Percentiles rank a stretch among this genome's conserved stretches.
Evolutionary conservation across 164 flowering plant genomes (phyloP).

Genomic region (Vitis riparia): DNA sequence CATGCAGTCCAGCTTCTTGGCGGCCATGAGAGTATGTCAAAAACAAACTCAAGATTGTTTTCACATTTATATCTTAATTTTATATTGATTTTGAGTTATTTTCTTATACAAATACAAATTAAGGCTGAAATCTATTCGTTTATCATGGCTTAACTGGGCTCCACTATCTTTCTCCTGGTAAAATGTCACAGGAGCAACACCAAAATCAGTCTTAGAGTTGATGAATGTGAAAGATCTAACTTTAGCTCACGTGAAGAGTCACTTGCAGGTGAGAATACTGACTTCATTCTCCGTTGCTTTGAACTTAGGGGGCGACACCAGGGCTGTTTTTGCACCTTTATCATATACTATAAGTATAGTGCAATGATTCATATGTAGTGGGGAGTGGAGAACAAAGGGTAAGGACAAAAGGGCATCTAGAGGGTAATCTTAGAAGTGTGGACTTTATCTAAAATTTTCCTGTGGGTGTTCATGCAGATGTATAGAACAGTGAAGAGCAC

Average conservation of each 20-base stretch:
- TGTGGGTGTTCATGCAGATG: slow-evolving; percentile 55
- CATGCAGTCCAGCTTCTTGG: slow-evolving; percentile 97
- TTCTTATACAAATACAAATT: neutral
- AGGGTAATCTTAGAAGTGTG: slow-evolving; percentile 19
- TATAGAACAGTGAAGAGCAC: slow-evolving; percentile 81
- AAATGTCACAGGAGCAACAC: slow-evolving; percentile 73
- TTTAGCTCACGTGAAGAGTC: slow-evolving; percentile 93
- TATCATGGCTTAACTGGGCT: neutral
- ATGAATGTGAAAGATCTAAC: slow-evolving; percentile 97
- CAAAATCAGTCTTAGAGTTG: slow-evolving; percentile 84
- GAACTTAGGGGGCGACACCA: slow-evolving; percentile 5
- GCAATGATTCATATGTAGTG: slow-evolving; percentile 24
- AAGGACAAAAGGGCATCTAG: slow-evolving; percentile 46
- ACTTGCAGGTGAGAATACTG: slow-evolving; percentile 65
- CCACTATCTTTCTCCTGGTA: neutral
- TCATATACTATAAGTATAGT: slow-evolving; percentile 7
- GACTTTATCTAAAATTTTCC: slow-evolving; percentile 20
- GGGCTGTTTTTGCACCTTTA: slow-evolving; percentile 2
- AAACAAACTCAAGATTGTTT: neutral
- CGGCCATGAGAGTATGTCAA: slow-evolving; percentile 84
- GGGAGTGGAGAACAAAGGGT: slow-evolving; percentile 24
- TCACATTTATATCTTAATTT: slow-evolving; percentile 2
- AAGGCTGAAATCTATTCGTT: neutral
- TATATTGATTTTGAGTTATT: neutral
- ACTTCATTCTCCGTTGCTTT: slow-evolving; percentile 14